Base-by-base conservation (phyloP, 2,329 filamentous ascomycete genomes). In the Penicillium sp. region DNA sequence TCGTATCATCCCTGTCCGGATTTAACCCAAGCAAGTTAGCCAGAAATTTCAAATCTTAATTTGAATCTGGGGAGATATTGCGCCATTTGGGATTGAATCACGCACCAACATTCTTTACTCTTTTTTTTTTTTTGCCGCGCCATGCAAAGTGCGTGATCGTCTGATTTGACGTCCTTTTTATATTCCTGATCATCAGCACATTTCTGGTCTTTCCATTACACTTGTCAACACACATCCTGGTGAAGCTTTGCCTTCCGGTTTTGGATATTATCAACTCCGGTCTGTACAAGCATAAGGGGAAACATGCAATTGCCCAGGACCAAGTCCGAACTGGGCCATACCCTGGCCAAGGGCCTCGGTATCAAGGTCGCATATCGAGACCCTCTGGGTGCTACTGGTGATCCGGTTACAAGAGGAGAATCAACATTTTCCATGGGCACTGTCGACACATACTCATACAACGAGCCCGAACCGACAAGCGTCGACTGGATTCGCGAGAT, bases 391-490 rank as follows among this genome's bases (percentile, higher is more conserved):
- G 75, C 79, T 38, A 74, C 75, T 51, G 66, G 75, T 19, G 86
- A 90, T 48, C 82, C 86, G 43, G 80, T 91, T 49, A 88, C 87
- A 12, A 81, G 88, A 44, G 89, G 89, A 64, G 91, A 94, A 73
- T 95, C 91, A 1, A 81, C 89, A 56, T 86, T 91, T 67, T 94
- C 91, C 0, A 79, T 84, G 35, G 82, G 83, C 41, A 90, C 86
- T 1, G 83, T 85, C 40, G 88, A 93, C 63, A 87, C 84, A 45
- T 97, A 94, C 63, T 86, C 83, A 49, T 97, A 95, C 69, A 80
- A 94, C 53, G 93, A 99, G 69, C 81, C 88, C 19, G 88, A 90
- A 58, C 93, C 94, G 0, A 89, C 86, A 4, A 84, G 85, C 0
- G 67, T 74, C 7, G 91, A 96, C 68, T 96, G 86, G 84, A 61